Base-by-base conservation (phyloP, 176 grass and related monocot species). In the Ampelocalamus luodianensis region DNA sequence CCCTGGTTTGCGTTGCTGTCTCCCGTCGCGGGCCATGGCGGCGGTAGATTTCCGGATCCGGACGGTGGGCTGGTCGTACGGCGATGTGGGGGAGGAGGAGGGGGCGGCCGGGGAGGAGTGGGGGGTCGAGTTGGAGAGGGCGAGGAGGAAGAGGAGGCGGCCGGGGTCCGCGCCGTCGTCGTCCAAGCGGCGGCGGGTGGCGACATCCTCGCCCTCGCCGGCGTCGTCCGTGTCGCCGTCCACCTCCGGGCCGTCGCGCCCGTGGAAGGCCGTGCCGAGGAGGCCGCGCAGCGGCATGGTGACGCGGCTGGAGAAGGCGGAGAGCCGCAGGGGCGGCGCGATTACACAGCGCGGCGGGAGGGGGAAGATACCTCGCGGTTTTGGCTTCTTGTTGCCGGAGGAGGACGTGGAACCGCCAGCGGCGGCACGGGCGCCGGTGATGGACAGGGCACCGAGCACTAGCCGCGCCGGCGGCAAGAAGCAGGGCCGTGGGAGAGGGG, bases 21-120 rank as follows among this genome's bases (percentile, higher is more conserved):
- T 5, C n/a, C 10, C 26, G 77, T n/a, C 32, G 22, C 48, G 9
- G 45, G 78, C 36, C 2, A 90, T 90, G 89, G 69, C 66, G 39
- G 74, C 84, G 49, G 85, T 87, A 74, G 84, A 63, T 10, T 55
- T 38, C 67, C 73, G 18, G 46, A 18, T 24, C 56, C 38, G 55
- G 59, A 1, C 11, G 65, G 17, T 56, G 44, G 14, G 5, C 3
- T 77, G 56, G 64, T 2, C 32, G 2, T 63, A 48, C 10, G 27
- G 40, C 24, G 54, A 29, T 13, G 45, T 4, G 11, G 34, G 14
- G 11, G 69, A 72, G 18, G 81, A 37, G 4, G 60, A 68, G 62
- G 62, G 10, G 15, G 22, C 0, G 20, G 72, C 4, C 18, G 16
- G 11, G 17, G 71, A 76, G 73, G 84, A 67, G 38, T 78, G 84